These are phyloP conservation scores for Eucommia ulmoides DNA, from an alignment of 257 asterid species.

Conservation along the genomic window DNA sequence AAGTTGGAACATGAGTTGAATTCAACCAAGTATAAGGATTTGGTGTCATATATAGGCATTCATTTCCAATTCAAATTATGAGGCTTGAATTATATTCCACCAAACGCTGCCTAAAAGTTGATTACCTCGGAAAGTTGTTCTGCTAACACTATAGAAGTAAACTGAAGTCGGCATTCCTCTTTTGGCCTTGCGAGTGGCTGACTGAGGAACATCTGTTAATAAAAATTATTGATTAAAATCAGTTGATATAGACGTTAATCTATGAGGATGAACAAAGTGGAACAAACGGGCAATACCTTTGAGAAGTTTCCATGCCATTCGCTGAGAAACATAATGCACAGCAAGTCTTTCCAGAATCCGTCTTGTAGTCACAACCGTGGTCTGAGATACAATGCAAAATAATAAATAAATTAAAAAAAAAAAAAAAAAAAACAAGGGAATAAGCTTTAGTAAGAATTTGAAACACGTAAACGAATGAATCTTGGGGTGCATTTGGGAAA, in stretches of 20 bases:
- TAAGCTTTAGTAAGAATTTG: too few species aligned
- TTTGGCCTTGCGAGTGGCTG: slow-evolving; percentile 84
- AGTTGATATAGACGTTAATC: neutral
- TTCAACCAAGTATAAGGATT: too few species aligned
- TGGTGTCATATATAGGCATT: too few species aligned
- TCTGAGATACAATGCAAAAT: slow-evolving; percentile 24
- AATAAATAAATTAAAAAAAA: too few species aligned
- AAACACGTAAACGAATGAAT: too few species aligned
- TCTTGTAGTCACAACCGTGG: slow-evolving; percentile 67
- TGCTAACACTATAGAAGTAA: slow-evolving; percentile 45
- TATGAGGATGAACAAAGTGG: neutral
- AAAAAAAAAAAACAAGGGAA: too few species aligned
- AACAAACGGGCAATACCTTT: slow-evolving; percentile 42
- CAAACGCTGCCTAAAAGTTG: neutral
- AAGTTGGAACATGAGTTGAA: too few species aligned
- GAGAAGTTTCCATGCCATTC: slow-evolving; percentile 94
- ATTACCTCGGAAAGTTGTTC: slow-evolving; percentile 79
- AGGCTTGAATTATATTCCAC: too few species aligned
- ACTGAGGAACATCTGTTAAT: slow-evolving; percentile 60
- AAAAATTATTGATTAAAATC: slow-evolving; percentile 3
- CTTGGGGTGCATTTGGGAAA: too few species aligned
- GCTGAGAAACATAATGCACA: slow-evolving; percentile 68
- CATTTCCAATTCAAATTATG: too few species aligned
- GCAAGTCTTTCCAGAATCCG: slow-evolving; percentile 79
- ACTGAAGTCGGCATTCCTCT: slow-evolving; percentile 47